These are phyloP conservation scores for Phyllosticta citrichinensis DNA, from an alignment of 2,329 filamentous ascomycete species.

Conservation along the genomic window DNA sequence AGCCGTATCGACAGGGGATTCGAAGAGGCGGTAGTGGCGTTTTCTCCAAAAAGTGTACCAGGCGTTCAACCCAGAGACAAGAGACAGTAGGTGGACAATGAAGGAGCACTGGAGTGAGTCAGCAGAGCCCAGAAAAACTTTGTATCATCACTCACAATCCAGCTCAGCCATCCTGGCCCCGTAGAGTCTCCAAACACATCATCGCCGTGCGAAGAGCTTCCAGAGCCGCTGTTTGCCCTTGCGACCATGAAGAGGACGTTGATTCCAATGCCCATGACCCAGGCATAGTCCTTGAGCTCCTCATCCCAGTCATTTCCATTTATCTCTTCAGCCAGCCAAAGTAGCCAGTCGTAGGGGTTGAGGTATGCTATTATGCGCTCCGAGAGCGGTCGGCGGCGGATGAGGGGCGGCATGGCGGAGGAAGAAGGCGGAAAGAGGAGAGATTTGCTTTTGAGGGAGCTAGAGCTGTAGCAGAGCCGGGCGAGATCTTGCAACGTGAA, in stretches of 20 bases:
- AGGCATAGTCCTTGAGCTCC: conserved; percentile 58
- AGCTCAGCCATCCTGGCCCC: conserved; percentile 57
- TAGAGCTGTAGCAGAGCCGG: background rate
- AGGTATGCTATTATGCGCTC: conserved; percentile 74
- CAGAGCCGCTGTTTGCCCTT: conserved; percentile 60
- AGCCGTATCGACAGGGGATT: conserved; percentile 65
- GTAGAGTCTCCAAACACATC: conserved; percentile 74
- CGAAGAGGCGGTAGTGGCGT: conserved; percentile 84
- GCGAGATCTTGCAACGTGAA: background rate
- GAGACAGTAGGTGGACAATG: conserved; percentile 58
- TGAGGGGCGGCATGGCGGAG: conserved; percentile 59
- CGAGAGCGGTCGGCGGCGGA: conserved; percentile 67
- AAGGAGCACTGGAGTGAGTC: conserved; percentile 35
- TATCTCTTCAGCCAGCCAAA: conserved; percentile 88
- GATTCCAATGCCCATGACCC: conserved; percentile 61
- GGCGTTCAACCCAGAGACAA: conserved; percentile 64
- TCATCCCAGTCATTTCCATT: conserved; percentile 89
- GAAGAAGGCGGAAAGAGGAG: background rate
- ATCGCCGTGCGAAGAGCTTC: conserved; percentile 41
- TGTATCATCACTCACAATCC: conserved; percentile 42
- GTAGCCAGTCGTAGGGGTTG: conserved; percentile 78
- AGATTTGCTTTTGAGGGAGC: background rate
- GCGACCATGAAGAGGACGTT: conserved; percentile 77
- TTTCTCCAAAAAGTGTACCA: conserved; percentile 72
- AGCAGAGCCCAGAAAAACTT: background rate